Conservation (phyloP, 1,284 basidiomycete species). For the Erythrobasidium hasegawianum region DNA sequence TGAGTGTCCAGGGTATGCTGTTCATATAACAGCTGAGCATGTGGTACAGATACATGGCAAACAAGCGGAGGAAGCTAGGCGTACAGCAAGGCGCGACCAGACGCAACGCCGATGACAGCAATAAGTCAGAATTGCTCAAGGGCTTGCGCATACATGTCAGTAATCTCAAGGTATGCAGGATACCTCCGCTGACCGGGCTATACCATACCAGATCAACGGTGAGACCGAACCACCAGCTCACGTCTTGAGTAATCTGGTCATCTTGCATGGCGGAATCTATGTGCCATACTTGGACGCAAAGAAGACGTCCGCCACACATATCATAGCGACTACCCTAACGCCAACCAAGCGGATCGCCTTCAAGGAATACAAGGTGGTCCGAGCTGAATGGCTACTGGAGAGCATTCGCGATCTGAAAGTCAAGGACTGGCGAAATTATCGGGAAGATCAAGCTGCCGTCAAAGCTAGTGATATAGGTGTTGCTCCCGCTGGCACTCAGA, state of each 20-base stretch:
- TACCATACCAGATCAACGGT: slow-evolving; percentile 86
- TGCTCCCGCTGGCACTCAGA: slow-evolving; percentile 29
- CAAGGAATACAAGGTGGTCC: slow-evolving; percentile 78
- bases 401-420: slow-evolving; percentile 64
- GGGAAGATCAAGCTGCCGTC: slow-evolving; percentile 30
- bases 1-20: no score
- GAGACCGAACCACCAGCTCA: slow-evolving; percentile 80
- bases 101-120: slow-evolving; percentile 36
- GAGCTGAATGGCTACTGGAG: slow-evolving; percentile 79
- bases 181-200: no score
- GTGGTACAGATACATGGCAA: slow-evolving; percentile 27
- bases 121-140: slow-evolving; percentile 61
- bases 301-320: slow-evolving; percentile 64
- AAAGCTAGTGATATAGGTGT: slow-evolving; percentile 9
- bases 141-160: slow-evolving; percentile 73
- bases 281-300: slow-evolving; percentile 81
- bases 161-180: background rate
- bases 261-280: slow-evolving; percentile 76
- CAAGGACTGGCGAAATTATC: slow-evolving; percentile 69
- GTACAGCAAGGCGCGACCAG: slow-evolving; percentile 31
- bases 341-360: slow-evolving; percentile 84
- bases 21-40: no score
- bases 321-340: slow-evolving; percentile 84
- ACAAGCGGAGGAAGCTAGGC: slow-evolving; percentile 31
- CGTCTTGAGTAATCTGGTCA: slow-evolving; percentile 72